Evolutionary conservation across 1,139 yeast genomes (phyloP), one percentile per base, ranked within the genome.

Genomic region (Yamadazyma atmosphaerica): DNA sequence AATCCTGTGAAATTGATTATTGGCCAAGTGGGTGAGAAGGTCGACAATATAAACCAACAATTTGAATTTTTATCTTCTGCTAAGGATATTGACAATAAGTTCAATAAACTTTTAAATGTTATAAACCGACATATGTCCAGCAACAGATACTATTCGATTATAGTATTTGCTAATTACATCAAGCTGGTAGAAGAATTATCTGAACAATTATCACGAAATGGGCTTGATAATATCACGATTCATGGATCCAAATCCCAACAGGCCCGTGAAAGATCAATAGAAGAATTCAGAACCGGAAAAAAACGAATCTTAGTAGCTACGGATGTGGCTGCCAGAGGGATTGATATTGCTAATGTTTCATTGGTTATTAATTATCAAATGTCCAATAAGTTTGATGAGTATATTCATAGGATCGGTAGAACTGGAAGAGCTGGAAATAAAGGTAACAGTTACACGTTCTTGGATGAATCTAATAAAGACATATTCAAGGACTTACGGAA

Each of bases 241-340:
- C 97, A 92, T 59, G 98, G 98, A 12, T 83, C 92, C 1, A 86
- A 86, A 54, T 74, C 85, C 0, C 98, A 92, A 61, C 87, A 79
- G n/a, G 81, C 83, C 51, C 77, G 98, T 60, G 98, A 92, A 55
- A 61, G 63, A n/a, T 84, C 96, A 0, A 71, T 92, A 33, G 68
- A 69, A 14, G 77, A 80, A 29, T 77, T 92, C 56, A 74, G 81
- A 39, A 56, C 69, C 10, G 86, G 88, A 21, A 65, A 69, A 21
- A 78, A 80, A 1, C 81, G 79, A 38, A 68, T 87, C 9, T 66
- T 92, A 35, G 83, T 92, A 23, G 97, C 97, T 9, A 92, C 98
- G 0, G 97, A 92, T 55, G 90, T 92, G 37, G 98, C 98, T 1
- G 96, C 97, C 4, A 80, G 98, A 67, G 98, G 98, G 61, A 82